These are phyloP conservation scores for Phoma herbarum DNA, from an alignment of 2,329 filamentous ascomycete genomes.

Conservation along the genomic window DNA sequence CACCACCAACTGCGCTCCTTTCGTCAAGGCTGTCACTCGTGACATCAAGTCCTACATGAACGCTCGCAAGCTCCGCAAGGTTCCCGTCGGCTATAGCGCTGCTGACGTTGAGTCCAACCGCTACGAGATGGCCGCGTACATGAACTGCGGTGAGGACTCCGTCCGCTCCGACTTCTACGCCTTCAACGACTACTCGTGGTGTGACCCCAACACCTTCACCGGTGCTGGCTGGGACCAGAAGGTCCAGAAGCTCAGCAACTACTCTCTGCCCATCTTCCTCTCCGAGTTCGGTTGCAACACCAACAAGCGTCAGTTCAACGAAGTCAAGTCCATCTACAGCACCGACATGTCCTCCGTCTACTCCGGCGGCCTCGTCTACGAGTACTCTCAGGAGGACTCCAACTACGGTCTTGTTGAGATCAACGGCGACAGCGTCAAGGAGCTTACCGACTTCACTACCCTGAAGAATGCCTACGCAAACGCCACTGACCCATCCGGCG, in stretches of 20 bases:
- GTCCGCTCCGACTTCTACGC: constrained; percentile 88
- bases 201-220: constrained; percentile 73
- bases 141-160: constrained; percentile 90
- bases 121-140: constrained; percentile 85
- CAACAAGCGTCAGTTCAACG: constrained; percentile 81
- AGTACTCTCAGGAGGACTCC: constrained; percentile 78
- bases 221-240: constrained; percentile 85
- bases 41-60: constrained; percentile 84
- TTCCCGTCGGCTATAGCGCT: constrained; percentile 83
- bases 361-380: constrained; percentile 95
- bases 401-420: constrained; percentile 79
- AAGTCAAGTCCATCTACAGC: constrained; percentile 81
- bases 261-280: constrained; percentile 90
- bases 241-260: constrained; percentile 85
- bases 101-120: constrained; percentile 88
- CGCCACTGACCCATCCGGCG: constrained; percentile 62
- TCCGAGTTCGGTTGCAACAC: constrained; percentile 93
- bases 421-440: constrained; percentile 62
- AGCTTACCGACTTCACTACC: constrained; percentile 69
- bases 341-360: constrained; percentile 86
- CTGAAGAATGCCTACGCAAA: constrained; percentile 61
- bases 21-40: constrained; percentile 75
- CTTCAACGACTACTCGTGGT: constrained; percentile 92
- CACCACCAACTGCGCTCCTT: constrained; percentile 72
- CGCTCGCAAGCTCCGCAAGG: constrained; percentile 71